Evolutionary conservation across 306 rosid species (phyloP), one percentile per base, ranked within the genome.

Genomic region (Delonix regia): DNA sequence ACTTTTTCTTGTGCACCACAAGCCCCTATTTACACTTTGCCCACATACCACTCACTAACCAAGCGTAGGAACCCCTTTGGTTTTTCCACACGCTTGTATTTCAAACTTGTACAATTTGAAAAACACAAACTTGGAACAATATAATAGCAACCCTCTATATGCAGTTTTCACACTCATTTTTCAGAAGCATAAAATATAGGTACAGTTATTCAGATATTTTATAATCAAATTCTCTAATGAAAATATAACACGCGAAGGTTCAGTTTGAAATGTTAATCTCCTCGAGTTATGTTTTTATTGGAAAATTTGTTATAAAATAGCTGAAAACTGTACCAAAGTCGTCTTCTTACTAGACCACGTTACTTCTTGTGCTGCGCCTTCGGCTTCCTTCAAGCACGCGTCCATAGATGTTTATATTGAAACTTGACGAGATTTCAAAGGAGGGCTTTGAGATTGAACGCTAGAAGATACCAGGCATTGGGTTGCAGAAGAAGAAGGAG

Each of bases 381-480:
- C 75, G 68, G 78, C 69, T 79, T 77, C 73, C 85, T 80, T 84
- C 76, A 14, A 59, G 64, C 36, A 62, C 44, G 15, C 2, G 22
- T 1, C 30, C 6, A 5, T 13, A 15, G 47, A 55, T 44, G 22
- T 66, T 75, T 51, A 87, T 21, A 88, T 81, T 14, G 88, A 73
- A 63, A 90, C 91, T 73, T 81, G 80, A 72, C 84, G 88, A 21
- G 85, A 81, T 52, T 81, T 78, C 56, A 83, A 64, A 63, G 74
- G 63, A 55, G 88, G 85, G 48, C 74, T 59, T 7, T 92, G 88
- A 28, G 96, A 90, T 42, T 81, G 87, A 81, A 94, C 88, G 19
- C 79, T 78, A 21, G 98, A 86, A 19, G 92, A 56, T 42, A 81
- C 78, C 53, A 78, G 61, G 5, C 81, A 71, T 12, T 89, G 87